phyloP scores from a whole-genome alignment of 768 basidiomycete genomes.

The Podaxis rugospora region DNA sequence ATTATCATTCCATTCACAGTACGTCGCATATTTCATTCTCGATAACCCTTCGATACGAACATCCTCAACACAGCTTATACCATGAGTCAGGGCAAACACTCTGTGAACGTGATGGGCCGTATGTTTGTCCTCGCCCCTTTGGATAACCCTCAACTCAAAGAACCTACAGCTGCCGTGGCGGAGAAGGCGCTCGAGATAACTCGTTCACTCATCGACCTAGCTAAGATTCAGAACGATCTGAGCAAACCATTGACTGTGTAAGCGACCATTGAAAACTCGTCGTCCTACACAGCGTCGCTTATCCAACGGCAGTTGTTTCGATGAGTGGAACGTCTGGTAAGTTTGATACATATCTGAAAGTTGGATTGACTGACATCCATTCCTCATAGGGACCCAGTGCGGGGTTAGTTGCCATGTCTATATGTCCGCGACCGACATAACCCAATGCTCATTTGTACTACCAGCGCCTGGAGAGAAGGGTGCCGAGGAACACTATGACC shows the following conservation, averaged over 20 bases:
- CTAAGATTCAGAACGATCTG: conserved; percentile 35
- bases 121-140: conserved; percentile 12
- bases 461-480: conserved; percentile 44
- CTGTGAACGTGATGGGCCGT: conserved; percentile 52
- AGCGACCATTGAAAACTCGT: conserved; percentile 3
- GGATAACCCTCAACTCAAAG: not conserved
- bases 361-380: not conserved
- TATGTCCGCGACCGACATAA: not conserved
- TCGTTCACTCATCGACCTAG: conserved; percentile 46
- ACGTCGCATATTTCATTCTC: conserved; percentile 6
- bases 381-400: conserved; percentile 34
- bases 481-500: conserved; percentile 50
- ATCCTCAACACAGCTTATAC: conserved; percentile 31
- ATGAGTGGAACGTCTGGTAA: conserved; percentile 55
- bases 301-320: conserved; percentile 33
- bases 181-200: conserved; percentile 50
- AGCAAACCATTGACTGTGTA: conserved; percentile 35
- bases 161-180: conserved; percentile 39
- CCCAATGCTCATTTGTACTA: not conserved
- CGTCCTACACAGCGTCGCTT: too few relatives aligned
- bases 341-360: not conserved
- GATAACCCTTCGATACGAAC: not conserved
- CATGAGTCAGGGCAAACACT: conserved; percentile 38
- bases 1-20: conserved; percentile 47
- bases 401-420: conserved; percentile 22